Evolutionary conservation across 1,284 basidiomycete species (phyloP), one percentile per base, ranked within the genome.

Genomic region (Ustilago shanxiensis): DNA sequence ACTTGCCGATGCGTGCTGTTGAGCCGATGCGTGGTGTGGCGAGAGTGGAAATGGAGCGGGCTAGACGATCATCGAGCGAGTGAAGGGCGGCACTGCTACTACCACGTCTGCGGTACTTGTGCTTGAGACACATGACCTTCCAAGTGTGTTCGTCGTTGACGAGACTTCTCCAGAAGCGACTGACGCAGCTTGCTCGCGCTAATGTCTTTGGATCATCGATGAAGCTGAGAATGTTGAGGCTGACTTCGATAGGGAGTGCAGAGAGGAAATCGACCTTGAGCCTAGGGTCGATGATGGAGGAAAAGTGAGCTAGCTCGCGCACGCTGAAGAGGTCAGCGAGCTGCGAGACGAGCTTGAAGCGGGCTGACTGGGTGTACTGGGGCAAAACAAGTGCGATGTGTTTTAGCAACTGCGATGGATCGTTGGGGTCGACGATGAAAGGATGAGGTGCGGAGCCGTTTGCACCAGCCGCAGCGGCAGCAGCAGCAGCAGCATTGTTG

Each of bases 231-330:
- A 96, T 90, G 82, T 95, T 91, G 28, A 97, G 87, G 0, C 91
- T 90, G 35, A 99, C 89, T 86, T 99, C 96, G 18, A 91, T 88
- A 0, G 96, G 96, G 1, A 98, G 88, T 29, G 92, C 91, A 5
- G 89, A 87, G 26, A 98, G 88, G 84, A 96, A 95, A 85, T 98
- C 95, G 7, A 93, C 91, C 83, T 93, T 92, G 77, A 98, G 90
- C 33, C 93, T 89, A 0, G 94, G 93, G 0, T 91, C 89, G 84
- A 98, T 92, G 60, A 88, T 86, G 24, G 87, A 89, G 0, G 92
- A 93, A 63, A 97, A 89, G 83, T 92, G 92, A 16, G 93, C 89
- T 14, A 97, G 91, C 81, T 97, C 94, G 10, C 90, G 88, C 2
- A 92, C 89, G 1, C 90, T 89, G 79, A 82, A 80, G 33, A 79